These are phyloP conservation scores for Penicillium nucicola DNA, from an alignment of 495 filamentous ascomycete genomes.

Conservation along the genomic window DNA sequence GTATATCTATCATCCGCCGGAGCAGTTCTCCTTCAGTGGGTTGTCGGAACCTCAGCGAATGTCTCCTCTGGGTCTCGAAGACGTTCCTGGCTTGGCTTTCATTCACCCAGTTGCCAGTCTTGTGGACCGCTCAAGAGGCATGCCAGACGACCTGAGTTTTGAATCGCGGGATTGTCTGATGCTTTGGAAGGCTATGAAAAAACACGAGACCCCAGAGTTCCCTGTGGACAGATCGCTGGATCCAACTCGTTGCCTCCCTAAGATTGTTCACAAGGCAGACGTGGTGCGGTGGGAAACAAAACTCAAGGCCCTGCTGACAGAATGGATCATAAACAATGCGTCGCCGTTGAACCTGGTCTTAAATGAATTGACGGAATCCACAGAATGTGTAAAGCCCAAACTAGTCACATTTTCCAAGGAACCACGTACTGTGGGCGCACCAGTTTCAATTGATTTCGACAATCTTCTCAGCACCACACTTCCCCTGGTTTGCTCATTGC, in stretches of 20 bases:
- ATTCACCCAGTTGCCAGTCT: conserved; percentile 69
- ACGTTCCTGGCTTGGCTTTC: conserved; percentile 47
- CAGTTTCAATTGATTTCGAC: background rate
- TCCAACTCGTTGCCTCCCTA: conserved; percentile 41
- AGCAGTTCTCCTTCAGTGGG: conserved; percentile 54
- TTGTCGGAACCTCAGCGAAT: conserved; percentile 39
- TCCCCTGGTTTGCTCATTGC: conserved; percentile 58
- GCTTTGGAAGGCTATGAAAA: conserved; percentile 60
- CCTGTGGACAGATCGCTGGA: conserved; percentile 44
- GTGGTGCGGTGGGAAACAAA: conserved; percentile 60
- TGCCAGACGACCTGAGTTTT: conserved; percentile 61
- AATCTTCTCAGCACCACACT: conserved; percentile 47
- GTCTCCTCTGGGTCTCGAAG: conserved; percentile 49
- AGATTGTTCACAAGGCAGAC: conserved; percentile 52
- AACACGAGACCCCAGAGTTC: conserved; percentile 43
- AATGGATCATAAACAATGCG: conserved; percentile 56
- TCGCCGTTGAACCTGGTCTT: conserved; percentile 66
- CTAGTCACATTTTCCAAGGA: too few relatives aligned
- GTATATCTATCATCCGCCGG: conserved; percentile 56
- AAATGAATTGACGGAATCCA: too few relatives aligned
- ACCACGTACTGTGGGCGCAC: too few relatives aligned
- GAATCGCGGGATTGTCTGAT: conserved; percentile 68
- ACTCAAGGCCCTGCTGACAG: conserved; percentile 55
- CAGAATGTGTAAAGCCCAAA: too few relatives aligned
- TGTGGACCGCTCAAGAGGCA: conserved; percentile 53